Conservation (phyloP, 2,329 filamentous ascomycete genomes). For the Neoscytalidium dimidiatum region DNA sequence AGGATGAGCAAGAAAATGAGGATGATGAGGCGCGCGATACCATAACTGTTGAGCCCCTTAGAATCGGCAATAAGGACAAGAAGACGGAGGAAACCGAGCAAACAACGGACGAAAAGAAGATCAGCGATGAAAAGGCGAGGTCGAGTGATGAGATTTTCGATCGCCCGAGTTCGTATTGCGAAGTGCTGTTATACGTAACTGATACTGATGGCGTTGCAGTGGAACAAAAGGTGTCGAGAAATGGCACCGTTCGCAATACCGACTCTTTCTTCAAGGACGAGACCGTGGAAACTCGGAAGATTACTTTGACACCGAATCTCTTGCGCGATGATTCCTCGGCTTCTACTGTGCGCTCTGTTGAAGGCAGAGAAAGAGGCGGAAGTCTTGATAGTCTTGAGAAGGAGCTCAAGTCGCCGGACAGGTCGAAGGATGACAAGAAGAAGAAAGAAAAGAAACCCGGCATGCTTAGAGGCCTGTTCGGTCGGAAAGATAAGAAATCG, state of each 20-base stretch:
- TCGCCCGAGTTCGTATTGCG: background rate
- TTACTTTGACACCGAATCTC: constrained; percentile 90
- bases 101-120: constrained; percentile 44
- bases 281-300: constrained; percentile 92
- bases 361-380: constrained; percentile 53
- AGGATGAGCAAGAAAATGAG: constrained; percentile 35
- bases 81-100: constrained; percentile 26
- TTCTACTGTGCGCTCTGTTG: constrained; percentile 33
- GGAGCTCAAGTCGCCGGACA: constrained; percentile 62
- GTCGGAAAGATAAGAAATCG: constrained; percentile 64
- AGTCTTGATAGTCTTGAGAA: constrained; percentile 80
- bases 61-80: constrained; percentile 34
- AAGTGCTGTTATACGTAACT: too few relatives aligned
- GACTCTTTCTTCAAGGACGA: constrained; percentile 99
- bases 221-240: constrained; percentile 60
- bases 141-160: constrained; percentile 36
- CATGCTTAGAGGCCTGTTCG: constrained; percentile 71
- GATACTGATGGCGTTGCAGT: constrained; percentile 21
- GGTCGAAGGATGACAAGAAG: constrained; percentile 70
- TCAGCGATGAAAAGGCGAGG: constrained; percentile 58
- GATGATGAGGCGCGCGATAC: constrained; percentile 32
- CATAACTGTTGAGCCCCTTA: constrained; percentile 38
- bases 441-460: constrained; percentile 70
- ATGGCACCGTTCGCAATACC: constrained; percentile 85
- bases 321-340: constrained; percentile 72